phyloP scores from a whole-genome alignment of 148 eudicot genomes.

The Fallopia convolvulus region DNA sequence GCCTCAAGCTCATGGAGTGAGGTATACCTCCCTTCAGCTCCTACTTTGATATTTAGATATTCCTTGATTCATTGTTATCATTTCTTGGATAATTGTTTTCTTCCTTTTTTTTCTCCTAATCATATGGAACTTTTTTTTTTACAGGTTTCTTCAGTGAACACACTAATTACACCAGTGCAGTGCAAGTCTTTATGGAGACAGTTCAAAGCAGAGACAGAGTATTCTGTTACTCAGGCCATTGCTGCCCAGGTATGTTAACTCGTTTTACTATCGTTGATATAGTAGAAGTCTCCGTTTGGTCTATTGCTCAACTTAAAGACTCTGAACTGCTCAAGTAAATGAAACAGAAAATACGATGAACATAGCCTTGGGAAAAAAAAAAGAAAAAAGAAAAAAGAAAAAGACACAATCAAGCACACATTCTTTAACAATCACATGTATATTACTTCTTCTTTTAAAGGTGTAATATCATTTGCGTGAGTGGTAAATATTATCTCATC shows the following conservation, averaged over 20 bases:
- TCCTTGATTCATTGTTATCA: not conserved
- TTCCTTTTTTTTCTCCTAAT: not conserved
- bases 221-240: slow-evolving; percentile 3
- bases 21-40: not conserved
- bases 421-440: not conserved
- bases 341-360: not conserved
- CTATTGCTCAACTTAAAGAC: too few species aligned
- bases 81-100: not conserved
- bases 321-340: too few species aligned
- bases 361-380: not conserved
- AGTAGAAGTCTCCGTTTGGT: not conserved
- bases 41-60: not conserved
- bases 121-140: not conserved
- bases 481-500: not conserved
- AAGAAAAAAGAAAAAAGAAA: not conserved
- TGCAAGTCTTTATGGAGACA: slow-evolving; percentile 6
- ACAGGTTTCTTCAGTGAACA: not conserved
- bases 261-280: not conserved
- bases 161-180: slow-evolving; percentile 2
- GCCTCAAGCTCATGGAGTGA: not conserved
- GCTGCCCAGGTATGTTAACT: not conserved
- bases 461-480: too few species aligned
- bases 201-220: slow-evolving; percentile 2
- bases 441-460: not conserved
- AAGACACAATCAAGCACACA: not conserved